Conservation (phyloP, 768 basidiomycete genomes). For the Kwoniella dejecticola region DNA sequence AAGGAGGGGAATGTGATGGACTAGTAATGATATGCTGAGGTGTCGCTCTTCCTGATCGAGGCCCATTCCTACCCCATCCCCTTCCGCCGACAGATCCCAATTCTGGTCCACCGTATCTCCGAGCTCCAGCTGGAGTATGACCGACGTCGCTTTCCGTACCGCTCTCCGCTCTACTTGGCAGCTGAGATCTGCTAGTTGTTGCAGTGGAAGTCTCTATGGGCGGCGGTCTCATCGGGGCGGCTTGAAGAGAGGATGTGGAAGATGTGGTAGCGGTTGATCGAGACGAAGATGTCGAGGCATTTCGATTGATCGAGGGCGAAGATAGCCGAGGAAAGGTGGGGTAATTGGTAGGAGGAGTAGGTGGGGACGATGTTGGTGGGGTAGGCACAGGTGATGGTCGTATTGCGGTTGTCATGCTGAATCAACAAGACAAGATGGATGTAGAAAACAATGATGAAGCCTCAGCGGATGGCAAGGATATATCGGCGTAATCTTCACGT, state of each 20-base stretch:
- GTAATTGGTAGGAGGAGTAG: conserved; percentile 30
- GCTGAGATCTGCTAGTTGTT: conserved; percentile 29
- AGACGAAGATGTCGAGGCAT: conserved; percentile 48
- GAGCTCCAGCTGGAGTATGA: not conserved
- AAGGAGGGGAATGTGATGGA: conserved; percentile 11
- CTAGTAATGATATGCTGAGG: conserved; percentile 14
- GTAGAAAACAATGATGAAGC: no score
- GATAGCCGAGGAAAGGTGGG: conserved; percentile 28
- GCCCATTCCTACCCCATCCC: conserved; percentile 22
- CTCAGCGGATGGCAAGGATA: no score
- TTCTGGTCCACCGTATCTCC: conserved; percentile 5
- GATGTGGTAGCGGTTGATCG: conserved; percentile 43
- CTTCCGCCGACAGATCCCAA: conserved; percentile 12
- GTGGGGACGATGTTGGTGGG: conserved; percentile 21
- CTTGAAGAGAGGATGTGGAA: conserved; percentile 48
- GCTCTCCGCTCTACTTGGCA: conserved; percentile 18
- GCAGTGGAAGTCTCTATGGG: conserved; percentile 50
- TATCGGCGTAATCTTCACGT: no score
- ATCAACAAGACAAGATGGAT: no score
- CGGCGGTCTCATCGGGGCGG: conserved; percentile 52
- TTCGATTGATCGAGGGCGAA: conserved; percentile 37
- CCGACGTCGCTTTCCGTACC: conserved; percentile 9
- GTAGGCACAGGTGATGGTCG: conserved; percentile 30
- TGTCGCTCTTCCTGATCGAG: conserved; percentile 16
- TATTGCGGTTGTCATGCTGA: conserved; percentile 29